phyloP scores from a whole-genome alignment of 2,329 filamentous ascomycete species.

The Aspergillus pseudoviridinutans region DNA sequence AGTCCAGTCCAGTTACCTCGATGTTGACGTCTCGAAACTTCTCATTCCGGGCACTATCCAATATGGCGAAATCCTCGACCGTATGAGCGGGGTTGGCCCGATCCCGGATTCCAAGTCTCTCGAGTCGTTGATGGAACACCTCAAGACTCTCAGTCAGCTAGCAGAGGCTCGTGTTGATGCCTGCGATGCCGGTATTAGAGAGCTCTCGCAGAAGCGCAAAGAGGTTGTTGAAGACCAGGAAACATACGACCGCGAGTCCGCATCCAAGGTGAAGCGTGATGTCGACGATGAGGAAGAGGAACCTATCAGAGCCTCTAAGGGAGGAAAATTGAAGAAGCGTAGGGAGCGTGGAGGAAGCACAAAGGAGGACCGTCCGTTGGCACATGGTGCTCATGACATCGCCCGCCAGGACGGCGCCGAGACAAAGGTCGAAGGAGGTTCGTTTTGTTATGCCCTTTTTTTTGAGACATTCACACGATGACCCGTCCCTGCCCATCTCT shows the following conservation, averaged over 20 bases:
- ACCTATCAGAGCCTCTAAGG: conserved; percentile 46
- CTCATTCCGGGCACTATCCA: conserved; percentile 47
- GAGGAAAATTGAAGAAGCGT: conserved; percentile 70
- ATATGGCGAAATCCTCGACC: conserved; percentile 57
- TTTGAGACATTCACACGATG: background rate
- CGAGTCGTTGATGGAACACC: conserved; percentile 49
- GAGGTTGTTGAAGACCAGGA: conserved; percentile 52
- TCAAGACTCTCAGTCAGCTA: conserved; percentile 54
- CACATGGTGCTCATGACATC: conserved; percentile 60
- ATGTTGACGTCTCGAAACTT: conserved; percentile 48
- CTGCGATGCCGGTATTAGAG: conserved; percentile 58
- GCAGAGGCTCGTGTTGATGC: conserved; percentile 55
- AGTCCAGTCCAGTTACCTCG: conserved; percentile 50
- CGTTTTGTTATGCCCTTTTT: conserved; percentile 13
- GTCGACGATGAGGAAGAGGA: conserved; percentile 42
- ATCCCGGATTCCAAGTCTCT: conserved; percentile 47
- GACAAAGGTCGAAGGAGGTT: conserved; percentile 53
- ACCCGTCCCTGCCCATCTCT: background rate
- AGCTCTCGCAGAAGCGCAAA: conserved; percentile 56
- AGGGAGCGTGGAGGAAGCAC: conserved; percentile 61
- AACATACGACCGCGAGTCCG: conserved; percentile 45
- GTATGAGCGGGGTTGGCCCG: conserved; percentile 45
- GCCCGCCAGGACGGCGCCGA: conserved; percentile 62
- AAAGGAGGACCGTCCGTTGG: conserved; percentile 57
- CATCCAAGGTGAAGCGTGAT: conserved; percentile 41